phyloP scores from a whole-genome alignment of 2,329 filamentous ascomycete species.

The Aspergillus piperis region DNA sequence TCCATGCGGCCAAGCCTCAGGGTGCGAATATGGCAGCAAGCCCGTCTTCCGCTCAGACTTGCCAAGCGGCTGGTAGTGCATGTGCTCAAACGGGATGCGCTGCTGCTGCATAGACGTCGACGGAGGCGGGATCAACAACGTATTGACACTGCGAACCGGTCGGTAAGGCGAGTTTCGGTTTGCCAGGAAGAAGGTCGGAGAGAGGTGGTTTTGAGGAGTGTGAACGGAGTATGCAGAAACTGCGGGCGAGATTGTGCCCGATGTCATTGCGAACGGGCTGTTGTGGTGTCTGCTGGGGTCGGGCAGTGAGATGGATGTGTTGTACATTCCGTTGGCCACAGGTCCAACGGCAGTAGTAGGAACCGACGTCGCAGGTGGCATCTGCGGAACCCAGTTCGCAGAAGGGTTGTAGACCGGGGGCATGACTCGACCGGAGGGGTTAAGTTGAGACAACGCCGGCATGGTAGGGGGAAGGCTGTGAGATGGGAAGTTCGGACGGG shows the following conservation, averaged over 20 bases:
- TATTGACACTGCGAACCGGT: conserved; percentile 85
- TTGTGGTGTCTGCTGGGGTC: conserved; percentile 47
- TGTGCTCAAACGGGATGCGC: conserved; percentile 64
- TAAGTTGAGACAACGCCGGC: conserved; percentile 56
- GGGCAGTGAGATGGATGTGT: conserved; percentile 30
- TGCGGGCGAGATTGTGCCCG: conserved; percentile 66
- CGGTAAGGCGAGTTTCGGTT: conserved; percentile 91
- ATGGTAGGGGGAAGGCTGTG: conserved; percentile 41
- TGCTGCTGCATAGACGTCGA: conserved; percentile 76
- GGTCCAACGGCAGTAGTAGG: conserved; percentile 35
- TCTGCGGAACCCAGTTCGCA: conserved; percentile 51
- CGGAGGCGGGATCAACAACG: conserved; percentile 84
- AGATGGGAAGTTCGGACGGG: conserved; percentile 70
- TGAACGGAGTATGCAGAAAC: conserved; percentile 63
- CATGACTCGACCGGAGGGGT: conserved; percentile 71
- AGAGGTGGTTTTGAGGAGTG: conserved; percentile 70
- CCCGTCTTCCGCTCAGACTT: conserved; percentile 67
- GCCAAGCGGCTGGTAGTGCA: conserved; percentile 80
- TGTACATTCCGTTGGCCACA: conserved; percentile 32
- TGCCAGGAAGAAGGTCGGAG: conserved; percentile 82
- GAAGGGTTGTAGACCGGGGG: conserved; percentile 67
- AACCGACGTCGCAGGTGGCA: conserved; percentile 37
- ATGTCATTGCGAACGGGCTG: conserved; percentile 55
- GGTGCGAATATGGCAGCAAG: conserved; percentile 61
- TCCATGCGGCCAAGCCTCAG: conserved; percentile 45